Percentiles rank a stretch among this genome's conserved stretches.
Conservation (phyloP, 1,139 yeast species). For the Pichia cactophila region DNA sequence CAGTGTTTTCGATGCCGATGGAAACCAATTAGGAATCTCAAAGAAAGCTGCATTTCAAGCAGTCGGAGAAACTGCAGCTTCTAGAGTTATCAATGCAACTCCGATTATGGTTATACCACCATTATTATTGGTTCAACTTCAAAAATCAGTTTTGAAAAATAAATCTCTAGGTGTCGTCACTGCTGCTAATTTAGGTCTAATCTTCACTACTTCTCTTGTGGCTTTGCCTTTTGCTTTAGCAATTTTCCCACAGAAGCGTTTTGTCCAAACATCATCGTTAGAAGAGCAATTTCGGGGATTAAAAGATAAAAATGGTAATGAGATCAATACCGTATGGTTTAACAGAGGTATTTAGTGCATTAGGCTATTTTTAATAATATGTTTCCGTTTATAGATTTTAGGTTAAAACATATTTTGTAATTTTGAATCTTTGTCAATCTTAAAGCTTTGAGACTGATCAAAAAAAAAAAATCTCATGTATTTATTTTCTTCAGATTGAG, state of each 20-base stretch:
- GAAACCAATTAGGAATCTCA: conserved; percentile 68
- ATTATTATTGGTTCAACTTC: conserved; percentile 66
- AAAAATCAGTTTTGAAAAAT: conserved; percentile 59
- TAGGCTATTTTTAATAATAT: no score
- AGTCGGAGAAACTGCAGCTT: conserved; percentile 94
- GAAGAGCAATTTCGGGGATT: conserved; percentile 58
- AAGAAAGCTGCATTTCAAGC: conserved; percentile 84
- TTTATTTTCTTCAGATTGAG: no score
- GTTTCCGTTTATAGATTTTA: background rate
- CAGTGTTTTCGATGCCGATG: conserved; percentile 59
- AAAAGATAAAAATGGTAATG: conserved; percentile 57
- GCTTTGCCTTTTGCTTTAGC: conserved; percentile 94
- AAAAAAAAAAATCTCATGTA: no score
- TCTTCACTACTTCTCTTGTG: conserved; percentile 74
- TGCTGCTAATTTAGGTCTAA: conserved; percentile 70
- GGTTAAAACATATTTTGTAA: no score
- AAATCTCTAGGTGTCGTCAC: conserved; percentile 60
- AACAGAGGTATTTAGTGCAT: conserved; percentile 66
- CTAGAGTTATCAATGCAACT: conserved; percentile 91
- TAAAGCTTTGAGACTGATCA: no score
- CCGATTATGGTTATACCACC: conserved; percentile 98
- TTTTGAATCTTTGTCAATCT: no score
- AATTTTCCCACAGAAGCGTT: conserved; percentile 84
- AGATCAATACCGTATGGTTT: conserved; percentile 60
- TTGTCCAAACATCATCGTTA: conserved; percentile 47